These are phyloP conservation scores for Rhizophagus sp. DNA, from an alignment of 192 early-diverging fungal species.

Conservation along the genomic window DNA sequence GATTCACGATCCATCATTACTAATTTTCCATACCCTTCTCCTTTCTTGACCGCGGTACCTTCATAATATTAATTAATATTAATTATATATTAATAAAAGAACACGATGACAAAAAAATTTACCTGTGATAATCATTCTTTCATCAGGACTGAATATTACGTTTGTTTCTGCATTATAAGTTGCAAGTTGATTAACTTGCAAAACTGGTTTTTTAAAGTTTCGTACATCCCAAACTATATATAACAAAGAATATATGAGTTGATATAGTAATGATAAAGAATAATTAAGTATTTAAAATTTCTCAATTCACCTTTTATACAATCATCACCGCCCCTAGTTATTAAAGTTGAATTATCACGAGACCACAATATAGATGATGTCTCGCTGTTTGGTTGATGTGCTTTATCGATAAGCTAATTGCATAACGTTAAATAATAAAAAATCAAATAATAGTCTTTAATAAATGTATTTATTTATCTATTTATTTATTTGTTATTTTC, in stretches of 20 bases:
- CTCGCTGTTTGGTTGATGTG: constrained; percentile 68
- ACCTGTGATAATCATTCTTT: constrained; percentile 77
- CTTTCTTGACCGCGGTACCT: constrained; percentile 70
- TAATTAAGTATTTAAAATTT: not conserved
- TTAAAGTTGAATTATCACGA: constrained; percentile 59
- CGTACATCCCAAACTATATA: constrained; percentile 85
- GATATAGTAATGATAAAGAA: not conserved
- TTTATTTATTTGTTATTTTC: too few species aligned
- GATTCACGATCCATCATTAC: constrained; percentile 66
- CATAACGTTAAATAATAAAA: not conserved
- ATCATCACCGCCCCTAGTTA: constrained; percentile 82
- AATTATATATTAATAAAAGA: not conserved
- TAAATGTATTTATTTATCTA: not conserved
- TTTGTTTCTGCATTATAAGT: constrained; percentile 75
- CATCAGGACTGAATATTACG: constrained; percentile 83
- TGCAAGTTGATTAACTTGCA: constrained; percentile 52
- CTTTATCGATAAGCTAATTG: constrained; percentile 59
- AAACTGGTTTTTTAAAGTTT: constrained; percentile 67
- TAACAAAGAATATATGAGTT: not conserved
- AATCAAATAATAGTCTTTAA: not conserved
- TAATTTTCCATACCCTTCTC: constrained; percentile 64
- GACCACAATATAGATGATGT: constrained; percentile 74
- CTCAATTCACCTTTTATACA: constrained; percentile 66
- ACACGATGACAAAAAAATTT: not conserved
- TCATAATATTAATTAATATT: not conserved